Evolutionary conservation across 208 protist genomes (phyloP), one percentile per base, ranked within the genome.

Genomic region (Trypanosoma mega): DNA sequence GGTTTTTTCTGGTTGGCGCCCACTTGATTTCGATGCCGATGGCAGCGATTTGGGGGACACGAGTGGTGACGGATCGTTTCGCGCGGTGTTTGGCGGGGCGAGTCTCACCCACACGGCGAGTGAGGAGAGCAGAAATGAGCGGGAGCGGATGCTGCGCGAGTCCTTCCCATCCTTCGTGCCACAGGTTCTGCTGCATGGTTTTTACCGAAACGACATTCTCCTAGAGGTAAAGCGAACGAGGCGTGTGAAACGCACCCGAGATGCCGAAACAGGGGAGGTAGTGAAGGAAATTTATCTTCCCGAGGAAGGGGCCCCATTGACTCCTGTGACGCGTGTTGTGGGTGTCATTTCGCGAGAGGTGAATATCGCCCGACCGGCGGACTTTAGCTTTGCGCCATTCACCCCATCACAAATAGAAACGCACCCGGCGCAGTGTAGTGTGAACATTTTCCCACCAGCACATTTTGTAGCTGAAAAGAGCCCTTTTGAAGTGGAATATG

Each of bases 311-410:
- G 33, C 12, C 6, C 23, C 16, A 9, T 37, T 30, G 1, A 18
- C 24, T 51, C 8, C 68, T n/a, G 49, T 34, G 4, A 69, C 63
- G 48, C 74, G 76, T 43, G 84, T 91, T 1, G 43, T 91, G 9
- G 87, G 87, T 5, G 77, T 94, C 23, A 81, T 94, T 16, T 94
- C 87, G 52, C 72, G 87, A 2, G 78, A 91, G 56, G 44, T 91
- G 53, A 56, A 77, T 47, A 54, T 94, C 54, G 59, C 65, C 16
- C 70, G 83, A 30, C 87, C 87, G 0, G 87, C 87, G 1, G 87
- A 94, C 71, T 91, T 91, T 48, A 71, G 68, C 26, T 89, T 90
- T 63, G 45, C 68, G 7, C 70, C 78, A 29, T 85, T 81, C 53
- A 76, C 74, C 14, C 37, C 51, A 6, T 63, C 74, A 39, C 48